Evolutionary conservation across 1,139 yeast species (phyloP), one percentile per base, ranked within the genome.

Genomic region (Torulaspora pretoriensis): DNA sequence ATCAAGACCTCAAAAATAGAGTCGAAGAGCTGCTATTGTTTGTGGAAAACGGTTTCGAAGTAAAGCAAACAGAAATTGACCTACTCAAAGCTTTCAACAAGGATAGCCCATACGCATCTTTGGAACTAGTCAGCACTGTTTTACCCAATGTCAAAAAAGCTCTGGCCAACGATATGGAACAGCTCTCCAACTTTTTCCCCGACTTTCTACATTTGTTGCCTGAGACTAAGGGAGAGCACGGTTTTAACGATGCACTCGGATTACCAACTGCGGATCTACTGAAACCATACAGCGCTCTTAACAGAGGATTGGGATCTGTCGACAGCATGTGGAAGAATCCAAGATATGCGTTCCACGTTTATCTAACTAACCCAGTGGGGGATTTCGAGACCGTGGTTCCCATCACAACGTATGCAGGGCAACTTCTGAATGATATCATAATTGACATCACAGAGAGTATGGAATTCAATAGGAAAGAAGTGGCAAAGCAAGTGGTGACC

Each of bases 391-490:
- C 97, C 0, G 87, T 86, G 3, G 96, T 97, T 0, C 69, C 77
- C 2, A 72, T 77, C 17, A 74, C 73, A 4, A 69, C 84, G 0
- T 82, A 81, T 57, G 73, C 72, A 25, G 78, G 82, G 3, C 66
- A 87, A 43, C 65, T 92, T 35, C 73, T 89, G 56, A 78, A 87
- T 52, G 98, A 94, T 60, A 68, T 87, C 23, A 73, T 83, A 24
- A 75, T 77, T 42, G 97, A 90, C 63, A 70, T 86, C 34, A 77
- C 90, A 50, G 80, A 83, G 47, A 80, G 84, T 55, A 71, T 92
- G 69, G 95, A 92, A 49, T 92, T 87, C 69, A 92, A 92, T 67
- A 81, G 95, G 60, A 81, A 79, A 45, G 95, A 88, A 55, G 95
- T 89, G 7, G 82, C 96, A 0, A 80, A 86, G 48, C 96, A 89